phyloP scores from a whole-genome alignment of 1,284 basidiomycete species.

The Sporisorium graminicola region DNA sequence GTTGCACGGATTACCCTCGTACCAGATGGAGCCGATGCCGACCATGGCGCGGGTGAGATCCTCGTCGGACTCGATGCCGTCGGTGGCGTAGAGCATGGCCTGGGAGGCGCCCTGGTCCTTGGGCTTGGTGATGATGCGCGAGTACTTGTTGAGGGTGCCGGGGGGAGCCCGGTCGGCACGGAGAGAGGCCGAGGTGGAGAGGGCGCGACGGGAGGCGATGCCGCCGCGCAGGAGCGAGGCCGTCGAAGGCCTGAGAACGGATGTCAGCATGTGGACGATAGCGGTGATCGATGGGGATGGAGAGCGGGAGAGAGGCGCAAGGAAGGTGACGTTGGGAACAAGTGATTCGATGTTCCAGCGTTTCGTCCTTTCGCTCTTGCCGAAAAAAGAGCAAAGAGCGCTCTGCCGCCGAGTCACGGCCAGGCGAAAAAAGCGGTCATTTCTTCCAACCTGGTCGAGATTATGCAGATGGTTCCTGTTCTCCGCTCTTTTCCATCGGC shows the following conservation, averaged over 20 bases:
- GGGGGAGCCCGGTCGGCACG: constrained; percentile 50
- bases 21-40: constrained; percentile 68
- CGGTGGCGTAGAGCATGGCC: constrained; percentile 69
- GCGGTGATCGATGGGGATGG: constrained; percentile 11
- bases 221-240: constrained; percentile 27
- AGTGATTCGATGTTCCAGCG: constrained; percentile 9
- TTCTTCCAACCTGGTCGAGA: constrained; percentile 3
- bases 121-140: constrained; percentile 64
- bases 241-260: constrained; percentile 27
- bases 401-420: constrained; percentile 32
- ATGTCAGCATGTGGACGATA: constrained; percentile 26
- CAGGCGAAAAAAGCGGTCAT: constrained; percentile 10
- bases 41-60: constrained; percentile 68
- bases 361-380: constrained; percentile 8
- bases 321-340: not conserved
- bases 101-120: constrained; percentile 69
- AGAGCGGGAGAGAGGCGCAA: not conserved
- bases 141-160: constrained; percentile 65
- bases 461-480: constrained; percentile 5
- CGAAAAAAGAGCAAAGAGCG: too few species aligned
- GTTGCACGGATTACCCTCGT: constrained; percentile 69
- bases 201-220: constrained; percentile 24
- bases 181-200: constrained; percentile 28
- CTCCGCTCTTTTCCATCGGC: constrained; percentile 32
- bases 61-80: constrained; percentile 63